phyloP scores from a whole-genome alignment of 495 filamentous ascomycete genomes.

The Penicillium simplicissimum region DNA sequence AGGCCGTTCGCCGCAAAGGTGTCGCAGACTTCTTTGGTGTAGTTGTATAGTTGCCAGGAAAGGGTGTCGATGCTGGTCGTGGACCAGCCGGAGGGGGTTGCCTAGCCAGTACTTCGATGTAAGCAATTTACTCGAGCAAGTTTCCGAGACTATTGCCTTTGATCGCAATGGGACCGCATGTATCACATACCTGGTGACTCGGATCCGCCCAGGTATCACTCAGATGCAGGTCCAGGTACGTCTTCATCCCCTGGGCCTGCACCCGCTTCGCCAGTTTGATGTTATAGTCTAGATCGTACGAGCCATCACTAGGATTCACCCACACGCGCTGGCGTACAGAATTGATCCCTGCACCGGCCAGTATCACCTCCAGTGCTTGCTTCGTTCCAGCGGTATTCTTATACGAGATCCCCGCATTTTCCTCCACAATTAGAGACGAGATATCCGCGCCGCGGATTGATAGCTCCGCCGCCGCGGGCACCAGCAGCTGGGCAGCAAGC shows the following conservation, averaged over 20 bases:
- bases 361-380: constrained; percentile 61
- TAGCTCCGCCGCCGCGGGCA: constrained; percentile 44
- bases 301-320: constrained; percentile 67
- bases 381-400: constrained; percentile 54
- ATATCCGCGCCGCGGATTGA: constrained; percentile 71
- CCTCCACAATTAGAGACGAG: constrained; percentile 67
- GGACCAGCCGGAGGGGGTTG: constrained; percentile 62
- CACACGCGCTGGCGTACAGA: constrained; percentile 72
- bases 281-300: constrained; percentile 70
- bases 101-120: constrained; percentile 18
- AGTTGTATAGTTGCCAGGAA: constrained; percentile 62
- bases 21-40: constrained; percentile 62
- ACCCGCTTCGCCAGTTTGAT: constrained; percentile 64
- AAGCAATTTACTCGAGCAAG: background rate
- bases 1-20: constrained; percentile 55
- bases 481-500: constrained; percentile 27
- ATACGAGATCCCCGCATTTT: constrained; percentile 60
- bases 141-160: background rate
- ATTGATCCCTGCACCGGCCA: constrained; percentile 64
- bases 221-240: constrained; percentile 72
- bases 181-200: constrained; percentile 37
- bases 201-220: constrained; percentile 66
- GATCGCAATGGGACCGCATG: background rate
- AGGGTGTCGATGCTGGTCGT: constrained; percentile 56
- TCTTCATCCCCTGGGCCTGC: constrained; percentile 59